These are phyloP conservation scores for Fusarium oxysporum DNA, from an alignment of 2,329 filamentous ascomycete genomes.

Conservation along the genomic window DNA sequence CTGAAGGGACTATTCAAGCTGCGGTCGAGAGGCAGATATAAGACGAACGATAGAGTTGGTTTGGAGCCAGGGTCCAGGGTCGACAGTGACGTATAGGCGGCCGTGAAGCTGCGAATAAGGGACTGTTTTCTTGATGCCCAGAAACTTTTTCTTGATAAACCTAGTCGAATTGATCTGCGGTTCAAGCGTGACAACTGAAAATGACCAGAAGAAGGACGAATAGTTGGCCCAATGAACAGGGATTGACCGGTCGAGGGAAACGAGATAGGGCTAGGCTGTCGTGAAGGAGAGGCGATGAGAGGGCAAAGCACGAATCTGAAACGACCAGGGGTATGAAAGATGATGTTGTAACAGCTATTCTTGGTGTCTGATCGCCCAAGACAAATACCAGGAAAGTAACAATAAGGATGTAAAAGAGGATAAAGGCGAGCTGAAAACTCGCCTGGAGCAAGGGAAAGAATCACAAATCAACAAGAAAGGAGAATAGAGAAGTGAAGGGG, in stretches of 20 bases:
- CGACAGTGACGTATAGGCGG: constrained; percentile 33
- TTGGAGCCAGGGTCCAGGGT: constrained; percentile 20
- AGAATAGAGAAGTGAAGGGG: not conserved
- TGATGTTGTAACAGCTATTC: constrained; percentile 27
- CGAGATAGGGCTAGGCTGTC: constrained; percentile 30
- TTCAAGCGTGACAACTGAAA: constrained; percentile 12
- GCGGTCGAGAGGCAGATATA: constrained; percentile 18
- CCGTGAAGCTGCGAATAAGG: constrained; percentile 19
- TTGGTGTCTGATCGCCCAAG: constrained; percentile 16
- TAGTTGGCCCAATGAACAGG: constrained; percentile 17
- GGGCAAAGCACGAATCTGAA: constrained; percentile 30
- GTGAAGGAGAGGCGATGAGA: constrained; percentile 13
- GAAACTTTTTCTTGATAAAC: constrained; percentile 35
- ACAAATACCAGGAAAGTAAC: constrained; percentile 14
- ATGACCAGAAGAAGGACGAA: constrained; percentile 17
- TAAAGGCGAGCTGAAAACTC: constrained; percentile 3
- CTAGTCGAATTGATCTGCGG: constrained; percentile 34
- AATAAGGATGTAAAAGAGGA: constrained; percentile 2
- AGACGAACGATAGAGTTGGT: constrained; percentile 13
- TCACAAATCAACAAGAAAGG: not conserved
- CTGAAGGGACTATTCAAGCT: constrained; percentile 15
- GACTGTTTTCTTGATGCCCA: constrained; percentile 15
- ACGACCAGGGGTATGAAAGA: constrained; percentile 22
- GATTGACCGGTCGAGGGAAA: constrained; percentile 20
- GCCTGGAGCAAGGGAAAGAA: constrained; percentile 9